Percentiles rank a stretch among this genome's conserved stretches.
Evolutionary conservation across 306 rosid genomes (phyloP).

Genomic region (Lotus japonicus): DNA sequence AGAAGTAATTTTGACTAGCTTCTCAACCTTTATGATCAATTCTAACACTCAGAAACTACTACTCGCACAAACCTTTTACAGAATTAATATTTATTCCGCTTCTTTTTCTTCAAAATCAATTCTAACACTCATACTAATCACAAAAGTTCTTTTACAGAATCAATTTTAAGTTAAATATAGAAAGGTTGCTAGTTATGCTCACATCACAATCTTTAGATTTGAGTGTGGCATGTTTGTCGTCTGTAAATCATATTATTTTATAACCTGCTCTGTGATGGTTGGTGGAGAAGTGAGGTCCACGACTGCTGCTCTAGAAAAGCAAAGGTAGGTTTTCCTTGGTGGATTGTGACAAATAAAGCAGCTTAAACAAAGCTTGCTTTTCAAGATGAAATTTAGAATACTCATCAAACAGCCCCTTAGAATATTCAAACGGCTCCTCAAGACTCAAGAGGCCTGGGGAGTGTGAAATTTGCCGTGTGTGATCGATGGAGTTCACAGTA

Average conservation of each 20-base stretch:
- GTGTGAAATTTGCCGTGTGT: not conserved
- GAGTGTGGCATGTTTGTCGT: constrained; percentile 14
- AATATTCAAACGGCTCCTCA: constrained; percentile 29
- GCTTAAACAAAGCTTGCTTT: constrained; percentile 5
- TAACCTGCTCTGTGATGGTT: constrained; percentile 36
- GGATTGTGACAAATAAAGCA: constrained; percentile 41
- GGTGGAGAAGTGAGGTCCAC: constrained; percentile 69
- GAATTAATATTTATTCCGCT: too few relatives aligned
- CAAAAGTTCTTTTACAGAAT: too few relatives aligned
- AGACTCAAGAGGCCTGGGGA: not conserved
- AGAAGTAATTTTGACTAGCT: too few relatives aligned
- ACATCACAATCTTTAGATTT: not conserved
- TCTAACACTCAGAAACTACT: too few relatives aligned
- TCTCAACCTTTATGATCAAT: too few relatives aligned
- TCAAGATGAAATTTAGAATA: constrained; percentile 15
- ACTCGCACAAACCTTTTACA: too few relatives aligned
- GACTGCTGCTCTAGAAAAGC: constrained; percentile 27
- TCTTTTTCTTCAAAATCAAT: too few relatives aligned
- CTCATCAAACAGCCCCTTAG: too few relatives aligned
- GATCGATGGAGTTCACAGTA: not conserved
- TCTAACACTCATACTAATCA: too few relatives aligned
- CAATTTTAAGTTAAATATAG: too few relatives aligned
- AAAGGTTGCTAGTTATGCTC: not conserved
- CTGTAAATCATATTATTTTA: constrained; percentile 26
- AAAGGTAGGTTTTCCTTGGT: constrained; percentile 39